phyloP scores from a whole-genome alignment of 768 basidiomycete species.

The Phallus indusiatus region DNA sequence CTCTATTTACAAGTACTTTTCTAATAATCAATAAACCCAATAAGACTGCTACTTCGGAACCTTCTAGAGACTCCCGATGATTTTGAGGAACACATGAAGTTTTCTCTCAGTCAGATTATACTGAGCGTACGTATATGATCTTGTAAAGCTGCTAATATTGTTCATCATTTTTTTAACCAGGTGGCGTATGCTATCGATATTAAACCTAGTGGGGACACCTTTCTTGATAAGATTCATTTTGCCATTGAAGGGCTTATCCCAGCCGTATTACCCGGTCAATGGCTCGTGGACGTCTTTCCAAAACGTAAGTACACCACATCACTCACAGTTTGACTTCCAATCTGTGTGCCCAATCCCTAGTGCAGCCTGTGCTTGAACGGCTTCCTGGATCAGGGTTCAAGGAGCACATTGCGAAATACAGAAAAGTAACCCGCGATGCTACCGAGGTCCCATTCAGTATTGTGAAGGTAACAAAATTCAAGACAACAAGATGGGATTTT shows the following conservation, averaged over 20 bases:
- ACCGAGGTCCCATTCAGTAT: not conserved
- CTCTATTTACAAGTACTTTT: not conserved
- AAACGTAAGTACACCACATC: conserved; percentile 7
- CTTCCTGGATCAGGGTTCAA: conserved; percentile 13
- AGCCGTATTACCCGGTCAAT: conserved; percentile 25
- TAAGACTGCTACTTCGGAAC: conserved; percentile 23
- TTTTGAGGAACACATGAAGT: conserved; percentile 29
- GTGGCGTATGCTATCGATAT: conserved; percentile 33
- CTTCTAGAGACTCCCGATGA: conserved; percentile 27
- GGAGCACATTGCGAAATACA: not conserved
- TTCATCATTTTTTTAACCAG: conserved; percentile 26
- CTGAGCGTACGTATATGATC: not conserved
- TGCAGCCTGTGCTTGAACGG: conserved; percentile 12
- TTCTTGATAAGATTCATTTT: conserved; percentile 30
- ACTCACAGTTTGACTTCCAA: not conserved
- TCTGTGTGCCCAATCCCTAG: not conserved
- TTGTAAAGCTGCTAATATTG: conserved; percentile 19
- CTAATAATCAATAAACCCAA: not conserved
- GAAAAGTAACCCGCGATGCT: not conserved
- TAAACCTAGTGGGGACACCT: conserved; percentile 29
- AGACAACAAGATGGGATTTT: not conserved
- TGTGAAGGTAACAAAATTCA: conserved; percentile 17
- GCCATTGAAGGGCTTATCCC: conserved; percentile 26
- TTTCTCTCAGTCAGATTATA: conserved; percentile 14
- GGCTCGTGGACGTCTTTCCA: conserved; percentile 13